Percentiles rank a stretch among this genome's conserved stretches.
Conservation (phyloP, 164 flowering plant genomes). For the Annona cherimola region DNA sequence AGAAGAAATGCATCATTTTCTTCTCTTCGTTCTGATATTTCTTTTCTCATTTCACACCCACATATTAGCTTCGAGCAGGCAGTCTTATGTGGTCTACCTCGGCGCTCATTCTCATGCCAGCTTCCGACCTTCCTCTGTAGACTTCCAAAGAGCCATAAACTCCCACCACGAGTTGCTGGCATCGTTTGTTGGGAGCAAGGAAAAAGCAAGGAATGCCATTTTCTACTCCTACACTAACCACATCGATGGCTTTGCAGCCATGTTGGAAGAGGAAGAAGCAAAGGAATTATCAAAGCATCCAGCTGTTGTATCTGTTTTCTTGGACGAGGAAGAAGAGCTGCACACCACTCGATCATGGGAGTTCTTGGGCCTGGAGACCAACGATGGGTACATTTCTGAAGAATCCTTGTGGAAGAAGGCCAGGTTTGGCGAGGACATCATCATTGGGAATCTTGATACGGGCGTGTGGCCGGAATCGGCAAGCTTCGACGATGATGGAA, state of each 20-base stretch:
- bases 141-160: neutral
- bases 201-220: no score
- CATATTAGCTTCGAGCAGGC: neutral
- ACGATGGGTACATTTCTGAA: neutral
- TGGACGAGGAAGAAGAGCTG: slow-evolving; percentile 23
- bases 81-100: slow-evolving; percentile 38
- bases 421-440: slow-evolving; percentile 30
- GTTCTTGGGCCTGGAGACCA: slow-evolving; percentile 9
- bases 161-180: no score
- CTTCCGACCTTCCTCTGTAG: slow-evolving; percentile 12
- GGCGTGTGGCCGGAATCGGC: slow-evolving; percentile 74
- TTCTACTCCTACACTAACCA: no score
- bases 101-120: slow-evolving; percentile 49
- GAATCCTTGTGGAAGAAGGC: slow-evolving; percentile 33
- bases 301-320: slow-evolving; percentile 41
- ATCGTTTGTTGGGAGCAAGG: no score
- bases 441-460: slow-evolving; percentile 36
- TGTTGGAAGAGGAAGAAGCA: no score
- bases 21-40: neutral
- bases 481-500: slow-evolving; percentile 57
- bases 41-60: neutral
- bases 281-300: slow-evolving; percentile 21
- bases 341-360: slow-evolving; percentile 36
- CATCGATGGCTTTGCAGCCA: no score
- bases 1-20: neutral